Conservation (phyloP, 306 rosid genomes). For the Cyamopsis tetragonoloba region DNA sequence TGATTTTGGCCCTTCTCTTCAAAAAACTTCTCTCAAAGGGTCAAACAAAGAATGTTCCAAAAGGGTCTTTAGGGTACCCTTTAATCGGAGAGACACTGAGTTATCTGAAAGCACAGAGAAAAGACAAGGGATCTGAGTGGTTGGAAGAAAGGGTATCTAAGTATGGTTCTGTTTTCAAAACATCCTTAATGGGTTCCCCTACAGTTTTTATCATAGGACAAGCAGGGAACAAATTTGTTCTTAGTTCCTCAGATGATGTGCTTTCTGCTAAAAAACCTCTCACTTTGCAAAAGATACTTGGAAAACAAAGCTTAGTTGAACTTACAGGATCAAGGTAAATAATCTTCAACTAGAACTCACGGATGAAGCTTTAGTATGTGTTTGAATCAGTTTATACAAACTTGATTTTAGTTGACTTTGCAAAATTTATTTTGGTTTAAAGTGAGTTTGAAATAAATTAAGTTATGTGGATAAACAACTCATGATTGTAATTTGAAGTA, state of each 20-base stretch:
- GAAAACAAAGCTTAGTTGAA: constrained; percentile 38
- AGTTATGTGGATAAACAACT: too few relatives aligned
- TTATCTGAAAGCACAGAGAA: constrained; percentile 34
- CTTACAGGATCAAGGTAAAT: constrained; percentile 45
- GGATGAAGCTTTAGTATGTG: not conserved
- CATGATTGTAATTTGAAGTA: too few relatives aligned
- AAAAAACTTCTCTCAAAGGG: constrained; percentile 30
- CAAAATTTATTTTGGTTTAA: too few relatives aligned
- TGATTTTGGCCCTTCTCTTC: constrained; percentile 28
- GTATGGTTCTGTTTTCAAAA: constrained; percentile 45
- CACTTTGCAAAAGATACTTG: constrained; percentile 31
- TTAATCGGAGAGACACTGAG: constrained; percentile 49
- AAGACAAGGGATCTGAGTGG: constrained; percentile 44
- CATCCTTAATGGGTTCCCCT: constrained; percentile 50
- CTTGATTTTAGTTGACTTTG: too few relatives aligned
- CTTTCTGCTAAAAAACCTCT: constrained; percentile 43
- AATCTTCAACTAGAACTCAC: not conserved
- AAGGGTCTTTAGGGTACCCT: constrained; percentile 54
- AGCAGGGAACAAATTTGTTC: constrained; percentile 43
- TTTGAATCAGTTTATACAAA: too few relatives aligned
- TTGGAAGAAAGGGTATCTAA: constrained; percentile 40
- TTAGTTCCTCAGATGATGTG: constrained; percentile 40
- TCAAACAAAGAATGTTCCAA: constrained; percentile 41
- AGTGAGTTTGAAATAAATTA: too few relatives aligned
- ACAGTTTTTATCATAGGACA: constrained; percentile 41